Evolutionary conservation across 805 yeast species (phyloP), one percentile per base, ranked within the genome.

Genomic region (Yueomyces sp.): DNA sequence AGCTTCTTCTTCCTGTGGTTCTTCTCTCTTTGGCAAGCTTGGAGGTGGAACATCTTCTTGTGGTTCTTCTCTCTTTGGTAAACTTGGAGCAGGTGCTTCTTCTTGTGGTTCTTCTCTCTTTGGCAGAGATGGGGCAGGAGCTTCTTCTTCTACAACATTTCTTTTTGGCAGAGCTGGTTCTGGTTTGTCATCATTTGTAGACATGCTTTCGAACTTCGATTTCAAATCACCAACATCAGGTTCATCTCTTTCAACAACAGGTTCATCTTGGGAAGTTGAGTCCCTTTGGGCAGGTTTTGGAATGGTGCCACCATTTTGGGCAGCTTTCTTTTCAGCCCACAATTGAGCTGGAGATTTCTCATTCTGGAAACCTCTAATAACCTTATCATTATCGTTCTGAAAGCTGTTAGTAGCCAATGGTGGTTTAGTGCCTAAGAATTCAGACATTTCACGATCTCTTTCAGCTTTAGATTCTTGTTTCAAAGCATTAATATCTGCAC

Each of bases 261-360:
- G 49, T 11, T 55, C 49, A 42, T 55, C 50, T 40, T 67, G 74
- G 12, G 34, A 30, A 29, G n/a, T 37, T 29, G 28, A 38, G 4
- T 29, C 37, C 29, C 11, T 40, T 28, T 30, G 28, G 12, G 33
- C 36, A 26, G 30, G 33, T 19, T 19, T 19, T 6, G 33, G 33
- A 30, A 30, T 9, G 19, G 19, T 19, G 11, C 34, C 31, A 32
- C 39, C 43, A 30, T 39, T 41, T 30, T 68, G 76, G 58, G 79
- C 72, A 40, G 86, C 94, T 57, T 81, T 77, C 66, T 80, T 83
- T 59, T 83, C 96, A 28, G 96, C 96, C 96, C 96, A 87, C 30
- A 85, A 55, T 65, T 87, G 96, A 30, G 96, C 96, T 28, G 96
- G 96, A 5, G 95, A 83, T 63, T 85, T 84, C 47, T 95, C 96